A percentile compares a stretch with the other conserved stretches of the same genome.
Evolutionary conservation across 148 eudicot species (phyloP).

Genomic region (Heliamphora exappendiculata): DNA sequence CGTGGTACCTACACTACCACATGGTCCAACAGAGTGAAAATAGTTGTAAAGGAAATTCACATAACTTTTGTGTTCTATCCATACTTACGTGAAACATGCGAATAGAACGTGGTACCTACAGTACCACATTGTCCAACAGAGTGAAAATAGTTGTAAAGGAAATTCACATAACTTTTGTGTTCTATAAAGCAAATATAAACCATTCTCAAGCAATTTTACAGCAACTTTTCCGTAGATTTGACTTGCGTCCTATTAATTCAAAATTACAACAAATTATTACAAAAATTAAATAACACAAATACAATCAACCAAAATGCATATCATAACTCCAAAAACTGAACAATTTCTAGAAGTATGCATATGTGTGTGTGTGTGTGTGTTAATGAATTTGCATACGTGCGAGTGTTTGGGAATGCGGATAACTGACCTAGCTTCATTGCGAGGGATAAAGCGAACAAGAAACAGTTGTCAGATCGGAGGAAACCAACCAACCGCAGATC

Average conservation of each 20-base stretch:
- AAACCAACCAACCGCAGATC: not conserved
- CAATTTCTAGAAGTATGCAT: not conserved
- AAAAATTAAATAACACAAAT: not conserved
- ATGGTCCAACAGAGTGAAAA: no score
- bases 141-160: not conserved
- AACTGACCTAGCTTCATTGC: conserved; percentile 16
- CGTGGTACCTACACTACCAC: no score
- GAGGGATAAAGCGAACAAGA: not conserved
- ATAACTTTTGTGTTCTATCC: no score
- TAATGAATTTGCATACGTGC: no score
- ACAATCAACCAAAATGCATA: not conserved
- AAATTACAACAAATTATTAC: not conserved
- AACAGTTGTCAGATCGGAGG: not conserved
- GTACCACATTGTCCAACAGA: not conserved
- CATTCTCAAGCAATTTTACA: not conserved
- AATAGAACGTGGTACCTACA: not conserved
- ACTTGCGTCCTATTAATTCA: not conserved
- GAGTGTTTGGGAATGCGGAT: no score
- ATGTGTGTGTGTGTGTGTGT: not conserved
- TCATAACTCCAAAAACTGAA: not conserved
- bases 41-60: not conserved
- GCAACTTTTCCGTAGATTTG: not conserved
- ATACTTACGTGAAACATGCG: no score
- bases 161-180: not conserved
- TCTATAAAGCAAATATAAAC: not conserved